Percentiles rank a stretch among this genome's conserved stretches.
Conservation (phyloP, 495 filamentous ascomycete genomes). For the Thermothielavioides terrestris region DNA sequence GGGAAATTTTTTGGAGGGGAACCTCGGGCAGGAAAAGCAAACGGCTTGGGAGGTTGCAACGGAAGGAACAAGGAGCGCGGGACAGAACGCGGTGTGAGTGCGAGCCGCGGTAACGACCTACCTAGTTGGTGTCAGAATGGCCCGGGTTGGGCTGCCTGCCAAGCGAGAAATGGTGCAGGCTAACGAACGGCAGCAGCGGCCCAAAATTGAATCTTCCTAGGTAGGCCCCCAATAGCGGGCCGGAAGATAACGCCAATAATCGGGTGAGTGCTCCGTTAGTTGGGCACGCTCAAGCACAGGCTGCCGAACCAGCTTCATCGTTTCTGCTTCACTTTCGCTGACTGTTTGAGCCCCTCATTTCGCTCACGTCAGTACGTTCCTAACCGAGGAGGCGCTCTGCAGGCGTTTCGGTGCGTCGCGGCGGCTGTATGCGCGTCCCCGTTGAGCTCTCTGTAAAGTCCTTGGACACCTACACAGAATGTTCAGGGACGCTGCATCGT, state of each 20-base stretch:
- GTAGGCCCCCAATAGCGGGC: not conserved
- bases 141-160: conserved; percentile 6
- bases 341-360: not conserved
- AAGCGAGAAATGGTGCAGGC: not conserved
- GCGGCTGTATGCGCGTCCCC: too few relatives aligned
- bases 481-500: too few relatives aligned
- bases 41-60: not conserved
- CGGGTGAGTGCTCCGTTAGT: not conserved
- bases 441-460: too few relatives aligned
- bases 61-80: not conserved
- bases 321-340: not conserved
- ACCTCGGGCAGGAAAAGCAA: not conserved
- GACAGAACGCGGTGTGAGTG: conserved; percentile 3
- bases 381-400: too few relatives aligned
- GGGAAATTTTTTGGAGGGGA: not conserved
- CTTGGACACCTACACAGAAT: too few relatives aligned
- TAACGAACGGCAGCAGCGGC: not conserved
- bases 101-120: conserved; percentile 10
- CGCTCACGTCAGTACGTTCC: too few relatives aligned
- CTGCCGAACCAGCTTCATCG: not conserved
- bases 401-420: too few relatives aligned
- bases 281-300: too few relatives aligned
- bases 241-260: not conserved
- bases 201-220: not conserved
- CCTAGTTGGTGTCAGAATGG: conserved; percentile 6